Conservation (phyloP, 2,329 filamentous ascomycete species). For the Nannizziopsis barbatae region DNA sequence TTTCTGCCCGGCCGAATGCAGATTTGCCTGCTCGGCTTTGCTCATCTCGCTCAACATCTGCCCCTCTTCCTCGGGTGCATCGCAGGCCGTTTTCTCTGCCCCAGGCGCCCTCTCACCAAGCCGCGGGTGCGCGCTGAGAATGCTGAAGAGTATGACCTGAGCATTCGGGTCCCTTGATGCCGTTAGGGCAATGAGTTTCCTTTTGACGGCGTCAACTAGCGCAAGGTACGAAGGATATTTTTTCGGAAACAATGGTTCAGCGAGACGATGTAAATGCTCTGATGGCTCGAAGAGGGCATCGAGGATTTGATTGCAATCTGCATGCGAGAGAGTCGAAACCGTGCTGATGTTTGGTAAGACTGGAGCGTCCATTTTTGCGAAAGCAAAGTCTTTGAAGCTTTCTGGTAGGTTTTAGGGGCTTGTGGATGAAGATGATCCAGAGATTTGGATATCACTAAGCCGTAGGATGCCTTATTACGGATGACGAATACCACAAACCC, state of each 20-base stretch:
- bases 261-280: constrained; percentile 58
- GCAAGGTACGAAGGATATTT: constrained; percentile 55
- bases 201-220: constrained; percentile 56
- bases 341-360: constrained; percentile 9
- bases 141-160: constrained; percentile 52
- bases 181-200: constrained; percentile 51
- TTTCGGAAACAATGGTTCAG: constrained; percentile 52
- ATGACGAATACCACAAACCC: too few relatives aligned
- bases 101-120: constrained; percentile 50
- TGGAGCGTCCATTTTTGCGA: background rate
- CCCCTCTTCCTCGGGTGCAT: constrained; percentile 48
- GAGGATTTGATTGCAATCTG: constrained; percentile 38
- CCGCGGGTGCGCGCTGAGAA: constrained; percentile 71
- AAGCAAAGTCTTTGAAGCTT: background rate
- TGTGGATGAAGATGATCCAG: background rate
- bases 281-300: constrained; percentile 81
- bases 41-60: constrained; percentile 55
- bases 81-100: constrained; percentile 29
- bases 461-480: too few relatives aligned
- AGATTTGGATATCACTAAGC: too few relatives aligned
- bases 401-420: background rate
- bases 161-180: constrained; percentile 41
- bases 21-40: constrained; percentile 65
- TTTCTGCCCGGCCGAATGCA: constrained; percentile 33
- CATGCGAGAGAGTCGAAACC: constrained; percentile 12